Conservation (phyloP, 805 yeast species). For the Wickerhamomyces canadensis region DNA sequence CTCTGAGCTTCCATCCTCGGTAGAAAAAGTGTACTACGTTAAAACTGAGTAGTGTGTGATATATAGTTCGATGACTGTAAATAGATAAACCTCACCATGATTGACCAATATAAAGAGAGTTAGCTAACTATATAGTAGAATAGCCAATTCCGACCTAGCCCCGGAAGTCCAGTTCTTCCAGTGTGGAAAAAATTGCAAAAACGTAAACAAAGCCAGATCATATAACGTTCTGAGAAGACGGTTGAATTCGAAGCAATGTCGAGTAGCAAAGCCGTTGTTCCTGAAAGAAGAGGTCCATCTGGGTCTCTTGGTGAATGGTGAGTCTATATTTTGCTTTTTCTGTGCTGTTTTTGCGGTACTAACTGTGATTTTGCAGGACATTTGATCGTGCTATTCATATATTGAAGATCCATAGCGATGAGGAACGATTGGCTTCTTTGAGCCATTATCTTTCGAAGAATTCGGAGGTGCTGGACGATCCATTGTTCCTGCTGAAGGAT, state of each 20-base stretch:
- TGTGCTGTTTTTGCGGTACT: no score
- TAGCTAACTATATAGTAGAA: no score
- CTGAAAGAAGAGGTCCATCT: neutral
- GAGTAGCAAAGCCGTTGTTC: no score
- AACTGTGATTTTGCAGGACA: slow-evolving; percentile 15
- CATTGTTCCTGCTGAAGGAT: neutral
- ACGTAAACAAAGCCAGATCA: neutral
- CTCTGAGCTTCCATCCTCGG: slow-evolving; percentile 34
- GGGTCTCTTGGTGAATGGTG: no score
- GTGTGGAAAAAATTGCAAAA: neutral
- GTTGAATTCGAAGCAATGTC: no score
- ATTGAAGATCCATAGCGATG: slow-evolving; percentile 10
- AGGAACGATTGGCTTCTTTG: slow-evolving; percentile 12
- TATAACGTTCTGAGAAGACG: no score
- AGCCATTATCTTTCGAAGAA: slow-evolving; percentile 14
- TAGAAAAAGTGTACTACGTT: slow-evolving; percentile 30
- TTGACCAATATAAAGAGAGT: slow-evolving; percentile 10
- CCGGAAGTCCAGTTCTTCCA: neutral
- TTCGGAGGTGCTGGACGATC: slow-evolving; percentile 7
- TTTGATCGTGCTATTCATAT: slow-evolving; percentile 20
- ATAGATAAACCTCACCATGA: slow-evolving; percentile 19
- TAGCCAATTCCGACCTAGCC: neutral
- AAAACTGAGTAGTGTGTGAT: neutral
- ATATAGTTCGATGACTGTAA: slow-evolving; percentile 1
- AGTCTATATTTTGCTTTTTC: no score